These are phyloP conservation scores for Leccinum variabile DNA, from an alignment of 1,284 basidiomycete genomes.

Conservation along the genomic window DNA sequence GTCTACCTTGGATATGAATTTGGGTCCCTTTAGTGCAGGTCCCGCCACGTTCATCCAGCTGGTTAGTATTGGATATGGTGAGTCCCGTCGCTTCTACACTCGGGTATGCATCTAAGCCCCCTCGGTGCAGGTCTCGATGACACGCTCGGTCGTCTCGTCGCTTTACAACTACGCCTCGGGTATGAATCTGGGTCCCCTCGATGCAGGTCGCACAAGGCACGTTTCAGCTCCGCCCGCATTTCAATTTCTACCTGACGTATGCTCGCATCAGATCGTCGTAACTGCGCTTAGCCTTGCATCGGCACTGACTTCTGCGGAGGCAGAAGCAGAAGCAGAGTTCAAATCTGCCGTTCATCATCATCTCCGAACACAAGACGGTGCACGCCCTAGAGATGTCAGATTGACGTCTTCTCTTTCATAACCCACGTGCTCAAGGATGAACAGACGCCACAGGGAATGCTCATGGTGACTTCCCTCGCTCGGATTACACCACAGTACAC, in stretches of 20 bases:
- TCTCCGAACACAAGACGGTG: conserved; percentile 58
- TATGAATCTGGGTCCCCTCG: too few relatives aligned
- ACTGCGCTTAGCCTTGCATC: conserved; percentile 52
- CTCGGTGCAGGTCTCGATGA: too few relatives aligned
- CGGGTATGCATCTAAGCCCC: too few relatives aligned
- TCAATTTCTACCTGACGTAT: conserved; percentile 17
- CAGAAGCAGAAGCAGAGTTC: conserved; percentile 49
- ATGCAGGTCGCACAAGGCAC: conserved; percentile 51
- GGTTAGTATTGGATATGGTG: too few relatives aligned
- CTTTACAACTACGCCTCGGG: too few relatives aligned
- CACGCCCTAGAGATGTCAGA: conserved; percentile 62
- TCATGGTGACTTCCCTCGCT: conserved; percentile 80
- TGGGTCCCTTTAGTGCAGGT: too few relatives aligned
- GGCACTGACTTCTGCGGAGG: conserved; percentile 43
- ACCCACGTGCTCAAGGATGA: conserved; percentile 16
- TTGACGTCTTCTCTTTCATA: background rate
- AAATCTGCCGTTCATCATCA: conserved; percentile 54
- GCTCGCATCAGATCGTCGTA: conserved; percentile 51
- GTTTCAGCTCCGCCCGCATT: conserved; percentile 10
- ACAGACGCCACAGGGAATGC: conserved; percentile 62
- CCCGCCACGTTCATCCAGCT: too few relatives aligned
- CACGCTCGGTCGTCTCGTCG: too few relatives aligned
- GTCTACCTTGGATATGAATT: conserved; percentile 51
- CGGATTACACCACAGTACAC: conserved; percentile 74
- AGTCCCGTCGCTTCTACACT: too few relatives aligned